These are phyloP conservation scores for Gracilaria domingensis DNA, from an alignment of 23 red algal genomes.

Conservation along the genomic window DNA sequence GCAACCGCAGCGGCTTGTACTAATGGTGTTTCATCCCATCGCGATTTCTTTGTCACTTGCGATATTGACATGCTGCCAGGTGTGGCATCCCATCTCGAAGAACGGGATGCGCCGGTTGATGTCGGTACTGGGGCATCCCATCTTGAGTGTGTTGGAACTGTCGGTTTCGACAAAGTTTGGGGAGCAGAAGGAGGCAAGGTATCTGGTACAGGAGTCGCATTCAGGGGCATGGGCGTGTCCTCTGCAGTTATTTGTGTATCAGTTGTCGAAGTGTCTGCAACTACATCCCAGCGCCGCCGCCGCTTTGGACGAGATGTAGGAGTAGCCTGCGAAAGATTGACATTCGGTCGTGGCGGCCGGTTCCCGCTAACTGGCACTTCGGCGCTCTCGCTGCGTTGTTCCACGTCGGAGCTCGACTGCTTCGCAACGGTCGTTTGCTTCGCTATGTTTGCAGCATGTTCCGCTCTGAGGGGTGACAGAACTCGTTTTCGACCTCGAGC, in stretches of 20 bases:
- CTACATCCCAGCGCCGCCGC: constrained; percentile 66
- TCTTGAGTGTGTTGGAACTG: background rate
- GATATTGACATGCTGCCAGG: constrained; percentile 33
- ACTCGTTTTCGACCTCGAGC: constrained; percentile 39
- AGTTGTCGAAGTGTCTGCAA: constrained; percentile 17
- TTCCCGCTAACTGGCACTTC: background rate
- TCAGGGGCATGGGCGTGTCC: background rate
- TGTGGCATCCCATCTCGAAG: constrained; percentile 72
- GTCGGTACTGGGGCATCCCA: constrained; percentile 48
- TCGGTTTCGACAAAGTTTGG: constrained; percentile 12
- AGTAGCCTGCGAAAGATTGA: background rate
- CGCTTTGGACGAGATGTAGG: constrained; percentile 30
- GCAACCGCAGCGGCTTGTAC: constrained; percentile 18
- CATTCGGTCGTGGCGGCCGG: background rate
- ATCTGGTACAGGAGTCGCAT: constrained; percentile 53
- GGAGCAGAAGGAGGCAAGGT: constrained; percentile 45
- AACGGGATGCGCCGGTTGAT: background rate
- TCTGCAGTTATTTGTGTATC: constrained; percentile 2
- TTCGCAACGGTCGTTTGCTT: constrained; percentile 25
- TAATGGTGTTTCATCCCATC: constrained; percentile 90
- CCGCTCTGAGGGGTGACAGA: background rate
- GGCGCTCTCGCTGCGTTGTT: background rate
- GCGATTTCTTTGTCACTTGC: constrained; percentile 67
- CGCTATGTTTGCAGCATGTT: background rate
- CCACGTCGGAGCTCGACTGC: background rate